These are phyloP conservation scores for Ceratopteris richardii DNA, from an alignment of 75 land plant species.

Conservation along the genomic window DNA sequence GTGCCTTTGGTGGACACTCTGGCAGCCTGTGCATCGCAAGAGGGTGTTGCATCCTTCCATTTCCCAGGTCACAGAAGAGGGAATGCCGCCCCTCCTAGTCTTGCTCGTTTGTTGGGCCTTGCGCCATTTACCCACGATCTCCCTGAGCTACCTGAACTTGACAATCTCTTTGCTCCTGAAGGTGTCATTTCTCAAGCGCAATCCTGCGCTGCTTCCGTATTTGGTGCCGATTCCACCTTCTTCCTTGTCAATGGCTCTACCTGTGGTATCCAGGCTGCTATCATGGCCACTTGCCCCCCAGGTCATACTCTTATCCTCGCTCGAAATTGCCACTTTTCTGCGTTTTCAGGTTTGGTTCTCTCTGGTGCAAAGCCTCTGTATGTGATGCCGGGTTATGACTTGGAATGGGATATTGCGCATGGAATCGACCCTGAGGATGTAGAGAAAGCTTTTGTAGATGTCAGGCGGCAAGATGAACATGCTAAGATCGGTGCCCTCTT, in stretches of 20 bases:
- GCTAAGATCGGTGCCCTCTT: constrained; percentile 64
- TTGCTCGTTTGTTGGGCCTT: constrained; percentile 49
- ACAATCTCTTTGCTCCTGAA: constrained; percentile 69
- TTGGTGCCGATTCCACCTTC: constrained; percentile 76
- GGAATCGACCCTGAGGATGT: constrained; percentile 46
- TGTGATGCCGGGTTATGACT: constrained; percentile 49
- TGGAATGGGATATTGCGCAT: constrained; percentile 60
- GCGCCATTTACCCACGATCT: constrained; percentile 56
- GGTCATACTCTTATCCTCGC: constrained; percentile 67
- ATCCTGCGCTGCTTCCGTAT: constrained; percentile 46
- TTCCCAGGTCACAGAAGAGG: constrained; percentile 93
- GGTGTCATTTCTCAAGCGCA: constrained; percentile 82
- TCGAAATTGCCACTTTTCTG: constrained; percentile 77
- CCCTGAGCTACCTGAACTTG: constrained; percentile 85
- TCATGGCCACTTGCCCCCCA: constrained; percentile 84
- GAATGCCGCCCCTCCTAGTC: constrained; percentile 51
- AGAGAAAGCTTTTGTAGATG: constrained; percentile 48
- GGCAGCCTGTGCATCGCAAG: constrained; percentile 38
- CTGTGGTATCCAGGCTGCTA: constrained; percentile 86
- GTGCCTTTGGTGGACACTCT: constrained; percentile 69
- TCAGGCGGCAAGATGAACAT: constrained; percentile 32
- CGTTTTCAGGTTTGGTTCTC: constrained; percentile 66
- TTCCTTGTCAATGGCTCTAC: constrained; percentile 87
- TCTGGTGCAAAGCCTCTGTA: constrained; percentile 70
- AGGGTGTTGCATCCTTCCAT: constrained; percentile 66